phyloP scores from a whole-genome alignment of 1,139 yeast species.

The Yamadazyma spencermartinsiae region DNA sequence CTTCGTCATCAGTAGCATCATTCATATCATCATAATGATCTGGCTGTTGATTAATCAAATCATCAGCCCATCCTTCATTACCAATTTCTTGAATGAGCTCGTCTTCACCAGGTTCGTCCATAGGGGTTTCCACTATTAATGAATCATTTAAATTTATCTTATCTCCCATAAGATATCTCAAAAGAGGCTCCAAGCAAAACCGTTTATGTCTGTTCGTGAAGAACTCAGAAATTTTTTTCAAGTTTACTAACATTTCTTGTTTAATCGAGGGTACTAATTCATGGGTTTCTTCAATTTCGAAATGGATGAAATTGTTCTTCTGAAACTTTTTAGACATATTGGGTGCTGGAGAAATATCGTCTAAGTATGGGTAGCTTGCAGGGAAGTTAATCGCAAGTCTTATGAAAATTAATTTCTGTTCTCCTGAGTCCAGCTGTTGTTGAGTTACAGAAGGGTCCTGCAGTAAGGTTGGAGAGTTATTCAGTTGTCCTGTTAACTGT shows the following conservation, averaged over 20 bases:
- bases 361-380: slow-evolving; percentile 61
- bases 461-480: neutral
- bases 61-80: slow-evolving; percentile 48
- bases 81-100: slow-evolving; percentile 33
- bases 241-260: slow-evolving; percentile 48
- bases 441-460: neutral
- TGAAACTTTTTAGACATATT: slow-evolving; percentile 22
- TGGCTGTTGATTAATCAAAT: slow-evolving; percentile 41
- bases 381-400: slow-evolving; percentile 73
- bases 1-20: slow-evolving; percentile 21
- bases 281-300: slow-evolving; percentile 75
- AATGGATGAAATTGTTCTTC: slow-evolving; percentile 33
- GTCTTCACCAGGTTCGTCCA: slow-evolving; percentile 20
- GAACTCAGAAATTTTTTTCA: slow-evolving; percentile 57
- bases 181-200: slow-evolving; percentile 79
- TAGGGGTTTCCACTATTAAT: slow-evolving; percentile 26
- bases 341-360: slow-evolving; percentile 38
- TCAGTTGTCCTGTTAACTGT: neutral
- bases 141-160: slow-evolving; percentile 53
- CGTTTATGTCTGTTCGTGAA: slow-evolving; percentile 55
- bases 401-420: slow-evolving; percentile 65
- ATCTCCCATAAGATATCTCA: slow-evolving; percentile 82
- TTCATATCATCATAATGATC: slow-evolving; percentile 33
- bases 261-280: slow-evolving; percentile 54
- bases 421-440: slow-evolving; percentile 16